phyloP scores from a whole-genome alignment of 2,329 filamentous ascomycete species.

The Fusarium gaditjirri region DNA sequence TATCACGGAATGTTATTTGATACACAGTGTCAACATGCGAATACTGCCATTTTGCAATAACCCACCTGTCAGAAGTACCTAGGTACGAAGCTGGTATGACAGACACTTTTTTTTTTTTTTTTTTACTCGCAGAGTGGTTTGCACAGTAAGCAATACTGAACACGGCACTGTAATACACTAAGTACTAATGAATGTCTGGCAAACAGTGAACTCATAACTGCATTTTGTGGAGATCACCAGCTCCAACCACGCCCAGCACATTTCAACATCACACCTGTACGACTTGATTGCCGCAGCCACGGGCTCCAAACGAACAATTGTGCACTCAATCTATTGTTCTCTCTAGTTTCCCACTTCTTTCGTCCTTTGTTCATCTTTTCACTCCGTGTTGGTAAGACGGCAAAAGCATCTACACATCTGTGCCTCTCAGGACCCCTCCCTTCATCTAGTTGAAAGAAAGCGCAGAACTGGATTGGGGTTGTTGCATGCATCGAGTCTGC shows the following conservation, averaged over 20 bases:
- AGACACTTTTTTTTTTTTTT: too few species aligned
- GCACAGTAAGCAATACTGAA: not conserved
- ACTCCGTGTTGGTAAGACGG: not conserved
- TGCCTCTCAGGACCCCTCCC: slow-evolving; percentile 16
- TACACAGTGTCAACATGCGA: not conserved
- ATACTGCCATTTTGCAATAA: not conserved
- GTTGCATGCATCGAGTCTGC: not conserved
- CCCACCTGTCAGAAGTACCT: not conserved
- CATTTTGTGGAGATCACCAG: slow-evolving; percentile 34
- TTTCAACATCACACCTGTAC: slow-evolving; percentile 29
- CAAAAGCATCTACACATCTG: slow-evolving; percentile 5
- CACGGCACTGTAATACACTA: slow-evolving; percentile 1
- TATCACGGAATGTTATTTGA: not conserved
- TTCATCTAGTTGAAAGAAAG: slow-evolving; percentile 18
- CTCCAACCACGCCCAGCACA: slow-evolving; percentile 14
- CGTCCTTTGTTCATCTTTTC: not conserved
- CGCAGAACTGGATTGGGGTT: not conserved
- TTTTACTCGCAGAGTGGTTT: not conserved
- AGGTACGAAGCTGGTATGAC: not conserved
- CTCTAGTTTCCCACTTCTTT: not conserved
- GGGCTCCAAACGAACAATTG: slow-evolving; percentile 3
- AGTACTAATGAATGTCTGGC: not conserved
- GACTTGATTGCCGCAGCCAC: slow-evolving; percentile 5
- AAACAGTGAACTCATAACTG: slow-evolving; percentile 27
- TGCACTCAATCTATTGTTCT: not conserved